A percentile compares a stretch with the other conserved stretches of the same genome.
Conservation (phyloP, 768 basidiomycete species). For the Mycena latifolia region DNA sequence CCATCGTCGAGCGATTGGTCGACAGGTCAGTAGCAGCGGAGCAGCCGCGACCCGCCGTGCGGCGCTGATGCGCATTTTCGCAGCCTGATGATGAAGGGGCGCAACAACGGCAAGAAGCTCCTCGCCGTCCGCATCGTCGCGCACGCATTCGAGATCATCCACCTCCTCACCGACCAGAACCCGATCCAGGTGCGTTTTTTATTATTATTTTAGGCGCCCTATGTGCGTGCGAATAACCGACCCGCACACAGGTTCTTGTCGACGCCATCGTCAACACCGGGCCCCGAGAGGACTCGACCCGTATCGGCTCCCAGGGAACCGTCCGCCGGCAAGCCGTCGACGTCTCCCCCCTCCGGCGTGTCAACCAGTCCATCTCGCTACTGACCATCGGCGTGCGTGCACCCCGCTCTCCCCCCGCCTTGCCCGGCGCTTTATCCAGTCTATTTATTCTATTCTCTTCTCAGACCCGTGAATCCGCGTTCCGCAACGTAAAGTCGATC, state of each 20-base stretch:
- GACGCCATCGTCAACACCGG: conserved; percentile 99
- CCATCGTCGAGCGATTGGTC: conserved; percentile 98
- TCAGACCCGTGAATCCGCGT: conserved; percentile 98
- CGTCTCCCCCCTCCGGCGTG: conserved; percentile 97
- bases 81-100: conserved; percentile 99
- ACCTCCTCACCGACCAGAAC: conserved; percentile 99
- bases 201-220: not conserved
- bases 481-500: conserved; percentile 99
- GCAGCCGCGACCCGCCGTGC: conserved; percentile 35
- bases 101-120: conserved; percentile 99
- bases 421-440: not conserved
- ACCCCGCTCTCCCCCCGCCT: not conserved
- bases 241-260: conserved; percentile 80
- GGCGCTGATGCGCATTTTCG: not conserved
- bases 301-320: conserved; percentile 99
- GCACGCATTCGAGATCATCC: conserved; percentile 99
- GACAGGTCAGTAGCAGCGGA: conserved; percentile 77
- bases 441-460: conserved; percentile 13
- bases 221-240: conserved; percentile 9
- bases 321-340: conserved; percentile 99
- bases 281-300: conserved; percentile 99
- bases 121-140: conserved; percentile 99
- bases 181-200: conserved; percentile 87
- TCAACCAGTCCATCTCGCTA: conserved; percentile 97
- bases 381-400: conserved; percentile 94